phyloP scores from a whole-genome alignment of 768 basidiomycete species.

The Pisolithus marmoratus region DNA sequence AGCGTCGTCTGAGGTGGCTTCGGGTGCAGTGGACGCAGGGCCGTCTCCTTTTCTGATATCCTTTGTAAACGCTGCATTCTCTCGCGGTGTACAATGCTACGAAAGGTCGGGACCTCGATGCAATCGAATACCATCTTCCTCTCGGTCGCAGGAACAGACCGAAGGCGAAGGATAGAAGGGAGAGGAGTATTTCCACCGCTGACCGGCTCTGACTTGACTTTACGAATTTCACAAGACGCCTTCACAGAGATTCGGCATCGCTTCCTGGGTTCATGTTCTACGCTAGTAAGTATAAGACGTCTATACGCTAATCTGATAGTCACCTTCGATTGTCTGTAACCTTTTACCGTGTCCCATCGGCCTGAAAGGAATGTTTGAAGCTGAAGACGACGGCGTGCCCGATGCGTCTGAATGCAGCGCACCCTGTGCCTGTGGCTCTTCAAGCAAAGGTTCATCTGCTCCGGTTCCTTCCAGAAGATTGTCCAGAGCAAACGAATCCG shows the following conservation, averaged over 20 bases:
- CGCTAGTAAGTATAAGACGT: conserved; percentile 5
- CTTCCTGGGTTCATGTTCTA: conserved; percentile 18
- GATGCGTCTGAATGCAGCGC: neutral
- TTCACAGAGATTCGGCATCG: conserved; percentile 13
- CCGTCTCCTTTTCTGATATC: neutral
- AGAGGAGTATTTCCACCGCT: conserved; percentile 18
- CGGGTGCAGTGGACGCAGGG: neutral
- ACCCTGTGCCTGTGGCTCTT: neutral
- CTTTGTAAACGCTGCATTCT: neutral
- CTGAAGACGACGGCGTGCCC: neutral
- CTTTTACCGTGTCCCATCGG: neutral
- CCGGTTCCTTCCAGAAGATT: neutral
- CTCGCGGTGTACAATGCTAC: conserved; percentile 11
- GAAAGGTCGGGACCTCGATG: conserved; percentile 23
- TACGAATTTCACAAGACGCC: conserved; percentile 10
- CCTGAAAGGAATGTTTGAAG: neutral
- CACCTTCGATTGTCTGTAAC: neutral
- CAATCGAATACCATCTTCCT: conserved; percentile 25
- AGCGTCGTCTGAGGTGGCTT: neutral
- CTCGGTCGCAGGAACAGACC: conserved; percentile 17
- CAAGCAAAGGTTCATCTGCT: neutral
- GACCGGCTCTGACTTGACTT: conserved; percentile 25
- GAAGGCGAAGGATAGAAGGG: conserved; percentile 8
- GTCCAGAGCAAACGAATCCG: neutral
- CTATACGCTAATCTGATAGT: neutral